Percentiles rank a stretch among this genome's conserved stretches.
Conservation (phyloP, 2,329 filamentous ascomycete genomes). For the Claviceps fusiformis region DNA sequence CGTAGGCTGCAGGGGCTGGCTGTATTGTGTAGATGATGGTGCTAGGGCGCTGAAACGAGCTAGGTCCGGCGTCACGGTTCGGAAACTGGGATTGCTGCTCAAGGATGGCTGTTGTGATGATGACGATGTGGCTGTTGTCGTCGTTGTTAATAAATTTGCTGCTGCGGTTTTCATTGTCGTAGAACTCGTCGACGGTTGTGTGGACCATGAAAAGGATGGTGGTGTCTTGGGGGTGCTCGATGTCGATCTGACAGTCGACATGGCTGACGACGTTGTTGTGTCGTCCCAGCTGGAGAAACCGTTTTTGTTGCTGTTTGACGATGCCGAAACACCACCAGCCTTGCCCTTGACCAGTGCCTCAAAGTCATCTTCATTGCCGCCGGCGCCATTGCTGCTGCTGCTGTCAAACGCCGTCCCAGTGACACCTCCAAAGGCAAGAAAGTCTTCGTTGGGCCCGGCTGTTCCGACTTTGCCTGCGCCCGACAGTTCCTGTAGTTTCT, state of each 20-base stretch:
- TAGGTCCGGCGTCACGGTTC: slow-evolving; percentile 47
- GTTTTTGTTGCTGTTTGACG: slow-evolving; percentile 28
- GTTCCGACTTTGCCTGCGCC: slow-evolving; percentile 39
- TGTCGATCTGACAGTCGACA: slow-evolving; percentile 20
- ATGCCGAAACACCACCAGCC: slow-evolving; percentile 18
- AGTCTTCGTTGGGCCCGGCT: slow-evolving; percentile 45
- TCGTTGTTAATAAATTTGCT: background rate
- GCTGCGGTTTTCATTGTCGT: slow-evolving; percentile 9
- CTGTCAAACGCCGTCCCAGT: slow-evolving; percentile 44
- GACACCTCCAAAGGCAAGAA: slow-evolving; percentile 57
- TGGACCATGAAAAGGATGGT: slow-evolving; percentile 51
- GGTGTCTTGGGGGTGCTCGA: slow-evolving; percentile 29
- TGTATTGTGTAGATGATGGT: slow-evolving; percentile 49
- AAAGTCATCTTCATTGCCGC: slow-evolving; percentile 59
- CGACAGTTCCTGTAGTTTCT: slow-evolving; percentile 74
- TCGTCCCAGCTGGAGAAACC: slow-evolving; percentile 36
- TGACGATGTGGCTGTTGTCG: background rate
- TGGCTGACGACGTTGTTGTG: slow-evolving; percentile 14
- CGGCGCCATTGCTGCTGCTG: slow-evolving; percentile 22
- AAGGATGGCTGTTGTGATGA: slow-evolving; percentile 13
- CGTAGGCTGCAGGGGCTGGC: slow-evolving; percentile 41
- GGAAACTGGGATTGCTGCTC: slow-evolving; percentile 24
- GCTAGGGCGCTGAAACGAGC: slow-evolving; percentile 39
- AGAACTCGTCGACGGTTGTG: slow-evolving; percentile 30
- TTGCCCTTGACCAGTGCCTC: slow-evolving; percentile 75